Evolutionary conservation across 345 rosid species (phyloP).

Genomic region (Raphanus raphanistrum): DNA sequence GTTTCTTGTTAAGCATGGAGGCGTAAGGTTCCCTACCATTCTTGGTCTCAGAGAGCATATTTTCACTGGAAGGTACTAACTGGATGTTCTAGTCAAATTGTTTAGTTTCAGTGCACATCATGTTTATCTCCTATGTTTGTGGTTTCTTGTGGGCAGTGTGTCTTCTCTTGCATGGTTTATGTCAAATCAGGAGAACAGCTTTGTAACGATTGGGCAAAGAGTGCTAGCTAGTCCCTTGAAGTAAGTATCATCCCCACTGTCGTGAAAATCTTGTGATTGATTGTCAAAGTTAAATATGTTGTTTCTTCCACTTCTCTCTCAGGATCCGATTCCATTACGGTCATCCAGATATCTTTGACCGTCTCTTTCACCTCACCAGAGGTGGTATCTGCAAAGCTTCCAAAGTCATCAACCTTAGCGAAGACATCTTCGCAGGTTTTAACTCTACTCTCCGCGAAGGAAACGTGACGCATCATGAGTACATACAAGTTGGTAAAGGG

Average conservation of each 20-base stretch:
- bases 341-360: constrained; percentile 91
- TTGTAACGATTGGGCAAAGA: constrained; percentile 79
- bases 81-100: too few species aligned
- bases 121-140: constrained; percentile 19
- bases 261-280: too few species aligned
- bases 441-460: constrained; percentile 93
- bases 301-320: constrained; percentile 26
- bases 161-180: constrained; percentile 92
- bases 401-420: constrained; percentile 79
- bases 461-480: constrained; percentile 85
- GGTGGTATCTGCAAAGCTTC: constrained; percentile 96
- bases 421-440: constrained; percentile 90
- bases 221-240: constrained; percentile 76
- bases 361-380: constrained; percentile 85
- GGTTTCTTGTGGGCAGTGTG: constrained; percentile 55
- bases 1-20: constrained; percentile 68
- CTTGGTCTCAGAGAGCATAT: constrained; percentile 84
- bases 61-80: constrained; percentile 75
- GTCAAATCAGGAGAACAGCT: constrained; percentile 86
- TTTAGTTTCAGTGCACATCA: constrained; percentile 4
- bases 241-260: constrained; percentile 36
- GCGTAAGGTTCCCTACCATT: constrained; percentile 69
- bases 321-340: constrained; percentile 96
- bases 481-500: constrained; percentile 94
- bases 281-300: constrained; percentile 14